Base-by-base conservation (phyloP, 2,329 filamentous ascomycete species). In the Penicillium corylophilum region DNA sequence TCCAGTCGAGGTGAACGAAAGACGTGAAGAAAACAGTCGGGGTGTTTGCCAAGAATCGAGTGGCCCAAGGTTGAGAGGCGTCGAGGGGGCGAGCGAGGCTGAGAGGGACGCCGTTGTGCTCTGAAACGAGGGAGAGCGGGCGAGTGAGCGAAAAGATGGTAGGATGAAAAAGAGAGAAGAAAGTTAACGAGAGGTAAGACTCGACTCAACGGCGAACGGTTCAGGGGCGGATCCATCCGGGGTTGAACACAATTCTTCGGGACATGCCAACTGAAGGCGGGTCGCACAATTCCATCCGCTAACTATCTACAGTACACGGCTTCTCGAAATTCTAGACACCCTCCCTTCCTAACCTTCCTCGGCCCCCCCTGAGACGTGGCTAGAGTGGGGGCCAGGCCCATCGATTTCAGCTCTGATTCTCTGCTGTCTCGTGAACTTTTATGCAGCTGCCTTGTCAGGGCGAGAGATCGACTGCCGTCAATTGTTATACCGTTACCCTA, bases 1-100 rank as follows among this genome's bases (percentile, higher is more conserved):
- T 20, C 41, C 41, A 50, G 46, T 46, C 46, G 49, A 55, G 50
- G 26, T 40, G 50, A 55, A 50, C 49, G 53, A 53, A 42, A 42
- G 53, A 46, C 45, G n/a, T 24, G 20, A 23, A 33, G 26, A 35
- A 29, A 29, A 22, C 28, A 31, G 24, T 35, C 22, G 20, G 31
- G 31, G 44, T 28, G 29, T 20, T 33, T 28, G 18, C 13, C 33
- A 23, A 26, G 26, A 50, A 29, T 31, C 28, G 35, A 41, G 13
- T 44, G 48, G 42, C 29, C 9, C 9, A 29, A 10, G 39, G 22
- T 5, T 36, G 33, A 20, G 16, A 38, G 9, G 18, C 18, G 35
- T 20, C 35, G 35, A 38, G 9, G 9, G 33, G 35, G 9, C 5
- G 35, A 18, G 31, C n/a, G 31, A 18, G 35, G 9, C 2, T 3